Conservation (phyloP, 1,284 basidiomycete genomes). For the Porogramme epimiltina region DNA sequence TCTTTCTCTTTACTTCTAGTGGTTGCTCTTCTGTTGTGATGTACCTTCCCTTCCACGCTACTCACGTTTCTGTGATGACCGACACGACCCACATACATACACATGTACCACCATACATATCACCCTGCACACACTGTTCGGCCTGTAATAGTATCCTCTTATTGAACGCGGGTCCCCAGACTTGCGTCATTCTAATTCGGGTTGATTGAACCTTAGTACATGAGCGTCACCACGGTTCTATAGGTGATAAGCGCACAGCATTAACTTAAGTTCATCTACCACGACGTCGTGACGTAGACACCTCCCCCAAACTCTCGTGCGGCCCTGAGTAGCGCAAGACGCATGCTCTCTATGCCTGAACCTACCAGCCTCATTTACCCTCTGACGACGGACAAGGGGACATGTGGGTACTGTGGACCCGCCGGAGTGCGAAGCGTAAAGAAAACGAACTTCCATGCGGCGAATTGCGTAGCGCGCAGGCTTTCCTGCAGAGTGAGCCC, state of each 20-base stretch:
- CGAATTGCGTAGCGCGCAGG: slow-evolving; percentile 36
- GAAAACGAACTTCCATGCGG: slow-evolving; percentile 37
- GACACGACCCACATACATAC: slow-evolving; percentile 1
- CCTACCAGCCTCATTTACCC: too few species aligned
- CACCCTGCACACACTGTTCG: slow-evolving; percentile 5
- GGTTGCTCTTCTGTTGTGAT: background rate
- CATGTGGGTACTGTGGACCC: slow-evolving; percentile 46
- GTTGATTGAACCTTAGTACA: too few species aligned
- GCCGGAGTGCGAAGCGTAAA: slow-evolving; percentile 37
- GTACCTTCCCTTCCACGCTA: slow-evolving; percentile 9
- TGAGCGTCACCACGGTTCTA: too few species aligned
- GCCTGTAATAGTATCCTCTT: slow-evolving; percentile 25
- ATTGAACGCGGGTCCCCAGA: too few species aligned
- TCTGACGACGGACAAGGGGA: too few species aligned
- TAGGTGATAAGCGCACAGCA: too few species aligned
- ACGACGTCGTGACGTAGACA: too few species aligned
- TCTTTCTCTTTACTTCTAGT: background rate
- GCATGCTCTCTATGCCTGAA: background rate
- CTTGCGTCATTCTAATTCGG: too few species aligned
- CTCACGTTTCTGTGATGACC: slow-evolving; percentile 13
- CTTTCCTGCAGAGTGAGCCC: slow-evolving; percentile 53
- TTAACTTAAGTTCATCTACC: too few species aligned
- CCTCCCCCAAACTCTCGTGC: too few species aligned
- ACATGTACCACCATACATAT: slow-evolving; percentile 16
- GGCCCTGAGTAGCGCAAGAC: too few species aligned